Percentiles rank a stretch among this genome's conserved stretches.
Evolutionary conservation across 2,329 filamentous ascomycete species (phyloP).

Genomic region (Sporothrix protearum): DNA sequence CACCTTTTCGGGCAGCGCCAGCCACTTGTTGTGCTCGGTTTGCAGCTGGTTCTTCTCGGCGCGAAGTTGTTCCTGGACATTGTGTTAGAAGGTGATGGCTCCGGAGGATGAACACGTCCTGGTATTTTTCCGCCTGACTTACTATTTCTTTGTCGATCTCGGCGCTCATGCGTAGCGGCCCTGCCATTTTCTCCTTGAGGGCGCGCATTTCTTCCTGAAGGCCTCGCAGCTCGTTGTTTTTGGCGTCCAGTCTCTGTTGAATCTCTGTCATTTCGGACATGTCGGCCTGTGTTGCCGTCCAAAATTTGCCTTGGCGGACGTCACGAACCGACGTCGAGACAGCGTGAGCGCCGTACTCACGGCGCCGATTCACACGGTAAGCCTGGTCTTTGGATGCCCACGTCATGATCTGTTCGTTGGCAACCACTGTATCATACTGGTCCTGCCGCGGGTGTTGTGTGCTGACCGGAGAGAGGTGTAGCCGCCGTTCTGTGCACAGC

Average conservation of each 20-base stretch:
- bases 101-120: too few relatives aligned
- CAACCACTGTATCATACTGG: constrained; percentile 64
- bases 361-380: constrained; percentile 65
- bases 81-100: not conserved
- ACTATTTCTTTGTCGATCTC: constrained; percentile 48
- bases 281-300: constrained; percentile 76
- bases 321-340: constrained; percentile 64
- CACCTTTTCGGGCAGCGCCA: constrained; percentile 67
- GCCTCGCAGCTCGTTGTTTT: constrained; percentile 37
- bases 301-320: constrained; percentile 61
- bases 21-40: constrained; percentile 60
- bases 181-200: constrained; percentile 38
- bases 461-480: constrained; percentile 67
- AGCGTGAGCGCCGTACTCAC: constrained; percentile 74
- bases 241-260: constrained; percentile 48
- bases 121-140: constrained; percentile 27
- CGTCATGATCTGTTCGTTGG: constrained; percentile 54
- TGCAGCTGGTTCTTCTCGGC: constrained; percentile 66
- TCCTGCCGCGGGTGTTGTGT: constrained; percentile 60
- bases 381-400: constrained; percentile 67
- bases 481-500: constrained; percentile 69
- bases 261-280: constrained; percentile 60
- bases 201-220: constrained; percentile 38
- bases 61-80: constrained; percentile 48
- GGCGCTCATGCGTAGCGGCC: constrained; percentile 39